Evolutionary conservation across 1,284 basidiomycete species (phyloP), one percentile per base, ranked within the genome.

Genomic region (Crucibulum parvulum): DNA sequence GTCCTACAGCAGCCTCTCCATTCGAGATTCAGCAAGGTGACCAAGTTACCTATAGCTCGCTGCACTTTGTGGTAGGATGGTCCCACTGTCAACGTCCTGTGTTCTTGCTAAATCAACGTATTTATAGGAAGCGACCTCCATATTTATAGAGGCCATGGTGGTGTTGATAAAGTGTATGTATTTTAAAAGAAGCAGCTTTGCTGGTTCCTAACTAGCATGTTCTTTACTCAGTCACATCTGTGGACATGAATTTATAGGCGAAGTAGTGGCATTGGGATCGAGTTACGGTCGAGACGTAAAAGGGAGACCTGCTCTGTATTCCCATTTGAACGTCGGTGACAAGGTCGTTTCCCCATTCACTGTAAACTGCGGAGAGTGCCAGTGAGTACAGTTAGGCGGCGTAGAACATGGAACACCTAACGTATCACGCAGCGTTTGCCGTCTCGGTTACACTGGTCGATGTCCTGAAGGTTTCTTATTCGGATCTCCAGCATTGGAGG

Each of bases 301-400:
- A 43, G 84, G 78, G 45, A 80, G 91, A 51, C 89, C 91, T 1
- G 70, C 72, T 16, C 75, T 91, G 9, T 93, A 93, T 62, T 80
- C 85, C 3, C 87, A 82, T 9, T 85, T 96, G 65, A 87, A 86
- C 61, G 72, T 92, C 2, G 94, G 94, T 4, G 92, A 96, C 73
- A 87, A 88, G 63, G 92, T 96, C n/a, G 87, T 96, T 13, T 89
- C 92, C 1, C 93, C 95, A 0, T 97, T 96, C 75, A 94, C 93
- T 0, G 83, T 88, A 16, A 92, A 88, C 45, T 97, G 95, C 67
- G 92, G 91, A 53, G 87, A 90, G 75, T 93, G 90, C 81, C 84
- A 87, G 91, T 93, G 63, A 68, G 89, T 81, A 5, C 18, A 35
- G 35, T 13, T 15, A 50, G 8, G 47, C n/a, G 10, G 15, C 51